Evolutionary conservation across 306 rosid genomes (phyloP).

Genomic region (Canavalia ensiformis): DNA sequence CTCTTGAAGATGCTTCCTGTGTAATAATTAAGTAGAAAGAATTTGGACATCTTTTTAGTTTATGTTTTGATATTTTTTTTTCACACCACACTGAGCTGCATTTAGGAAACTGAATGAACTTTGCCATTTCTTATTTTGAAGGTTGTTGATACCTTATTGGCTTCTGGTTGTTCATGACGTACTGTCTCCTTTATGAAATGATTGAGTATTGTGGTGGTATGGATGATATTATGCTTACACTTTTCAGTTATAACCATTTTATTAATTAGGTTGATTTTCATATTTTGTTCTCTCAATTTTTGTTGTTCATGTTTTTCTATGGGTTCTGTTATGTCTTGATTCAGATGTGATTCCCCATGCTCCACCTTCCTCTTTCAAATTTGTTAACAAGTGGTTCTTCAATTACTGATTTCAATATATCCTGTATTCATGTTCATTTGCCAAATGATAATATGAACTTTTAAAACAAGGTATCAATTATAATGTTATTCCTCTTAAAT

Average conservation of each 20-base stretch:
- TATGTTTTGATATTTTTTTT: background rate
- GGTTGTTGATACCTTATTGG: constrained; percentile 15
- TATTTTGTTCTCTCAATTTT: background rate
- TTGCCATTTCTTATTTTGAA: background rate
- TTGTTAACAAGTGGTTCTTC: constrained; percentile 12
- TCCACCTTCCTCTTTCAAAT: background rate
- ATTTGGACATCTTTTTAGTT: constrained; percentile 12
- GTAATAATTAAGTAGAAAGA: background rate
- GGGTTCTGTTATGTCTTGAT: constrained; percentile 3
- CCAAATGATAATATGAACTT: background rate
- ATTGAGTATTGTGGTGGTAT: background rate
- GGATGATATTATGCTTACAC: constrained; percentile 7
- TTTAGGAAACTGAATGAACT: background rate
- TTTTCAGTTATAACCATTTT: constrained; percentile 10
- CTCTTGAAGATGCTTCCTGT: constrained; percentile 24
- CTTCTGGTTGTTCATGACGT: constrained; percentile 2
- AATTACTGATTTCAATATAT: background rate
- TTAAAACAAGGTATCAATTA: background rate
- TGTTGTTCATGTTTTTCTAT: background rate
- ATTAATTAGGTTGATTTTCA: constrained; percentile 9
- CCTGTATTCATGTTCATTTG: constrained; percentile 4
- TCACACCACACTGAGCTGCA: background rate
- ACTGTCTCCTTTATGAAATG: background rate
- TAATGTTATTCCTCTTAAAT: constrained; percentile 13
- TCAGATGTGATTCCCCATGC: constrained; percentile 24